These are phyloP conservation scores for Iberis pinnata DNA, from an alignment of 345 rosid species.

Conservation along the genomic window DNA sequence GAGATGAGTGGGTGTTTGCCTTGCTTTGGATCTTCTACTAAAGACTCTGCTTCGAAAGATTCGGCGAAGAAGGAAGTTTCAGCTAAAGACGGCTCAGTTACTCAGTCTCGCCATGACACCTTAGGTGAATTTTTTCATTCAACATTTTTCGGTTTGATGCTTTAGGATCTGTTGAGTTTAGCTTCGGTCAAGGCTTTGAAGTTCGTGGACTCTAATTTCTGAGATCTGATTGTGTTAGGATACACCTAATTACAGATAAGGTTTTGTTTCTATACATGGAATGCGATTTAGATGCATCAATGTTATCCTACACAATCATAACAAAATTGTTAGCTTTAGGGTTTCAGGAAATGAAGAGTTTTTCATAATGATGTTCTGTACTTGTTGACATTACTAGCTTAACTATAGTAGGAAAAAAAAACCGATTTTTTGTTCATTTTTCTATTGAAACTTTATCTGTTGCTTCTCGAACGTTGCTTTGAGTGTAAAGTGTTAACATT, in stretches of 20 bases:
- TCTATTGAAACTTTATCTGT: background rate
- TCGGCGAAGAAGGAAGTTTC: constrained; percentile 58
- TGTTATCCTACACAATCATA: too few species aligned
- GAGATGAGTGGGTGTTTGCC: constrained; percentile 97
- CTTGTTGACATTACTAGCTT: constrained; percentile 7
- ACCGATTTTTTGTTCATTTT: constrained; percentile 2
- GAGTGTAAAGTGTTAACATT: background rate
- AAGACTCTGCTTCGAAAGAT: constrained; percentile 60
- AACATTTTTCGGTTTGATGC: constrained; percentile 10
- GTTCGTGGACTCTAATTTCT: constrained; percentile 19
- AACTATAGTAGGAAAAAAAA: background rate
- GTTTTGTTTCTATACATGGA: constrained; percentile 9
- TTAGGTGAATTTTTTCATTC: constrained; percentile 47
- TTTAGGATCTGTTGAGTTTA: constrained; percentile 25
- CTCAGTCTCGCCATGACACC: constrained; percentile 65
- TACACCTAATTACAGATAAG: constrained; percentile 10
- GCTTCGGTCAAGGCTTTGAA: constrained; percentile 18
- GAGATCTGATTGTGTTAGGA: constrained; percentile 41
- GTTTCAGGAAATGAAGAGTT: background rate
- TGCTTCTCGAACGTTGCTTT: background rate
- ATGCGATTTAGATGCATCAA: background rate
- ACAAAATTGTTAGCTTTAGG: constrained; percentile 3
- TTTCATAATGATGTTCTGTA: background rate
- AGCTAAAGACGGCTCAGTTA: constrained; percentile 60
- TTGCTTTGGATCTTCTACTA: constrained; percentile 90